These are phyloP conservation scores for Vaccinium corymbosum DNA, from an alignment of 148 eudicot genomes.

Conservation along the genomic window DNA sequence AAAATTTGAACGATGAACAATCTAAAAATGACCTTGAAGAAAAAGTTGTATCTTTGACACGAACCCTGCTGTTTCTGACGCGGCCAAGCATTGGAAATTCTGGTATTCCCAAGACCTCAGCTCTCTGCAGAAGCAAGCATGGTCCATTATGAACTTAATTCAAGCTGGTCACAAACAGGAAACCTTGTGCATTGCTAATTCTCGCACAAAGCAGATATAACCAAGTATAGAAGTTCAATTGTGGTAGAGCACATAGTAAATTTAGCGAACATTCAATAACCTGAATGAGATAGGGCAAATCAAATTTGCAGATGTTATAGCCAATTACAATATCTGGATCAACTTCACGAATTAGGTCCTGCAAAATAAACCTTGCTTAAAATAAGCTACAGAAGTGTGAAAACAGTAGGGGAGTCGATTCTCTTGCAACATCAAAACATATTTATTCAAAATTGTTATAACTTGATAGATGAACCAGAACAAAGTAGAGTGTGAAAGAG, in stretches of 20 bases:
- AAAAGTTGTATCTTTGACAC: conserved; percentile 86
- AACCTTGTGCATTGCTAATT: not conserved
- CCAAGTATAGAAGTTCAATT: not conserved
- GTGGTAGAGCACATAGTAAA: not conserved
- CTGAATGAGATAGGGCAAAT: conserved; percentile 96
- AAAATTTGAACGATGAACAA: conserved; percentile 4
- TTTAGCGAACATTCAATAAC: conserved; percentile 29
- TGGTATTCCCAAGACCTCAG: conserved; percentile 61
- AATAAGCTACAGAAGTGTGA: conserved; percentile 6
- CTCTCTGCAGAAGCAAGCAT: conserved; percentile 57
- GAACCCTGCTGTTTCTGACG: conserved; percentile 78
- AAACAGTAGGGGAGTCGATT: not conserved
- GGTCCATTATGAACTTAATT: conserved; percentile 13
- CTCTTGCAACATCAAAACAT: not conserved
- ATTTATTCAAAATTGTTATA: not conserved
- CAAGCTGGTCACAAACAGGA: conserved; percentile 5
- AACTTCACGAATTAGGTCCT: conserved; percentile 90
- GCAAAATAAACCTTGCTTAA: conserved; percentile 25
- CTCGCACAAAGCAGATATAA: conserved; percentile 11
- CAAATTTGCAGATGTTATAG: conserved; percentile 98
- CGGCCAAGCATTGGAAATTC: conserved; percentile 97
- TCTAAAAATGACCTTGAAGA: conserved; percentile 67
- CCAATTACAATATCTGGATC: conserved; percentile 99
- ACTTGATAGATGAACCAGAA: not conserved
- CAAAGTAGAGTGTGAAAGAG: not conserved